A percentile compares a stretch with the other conserved stretches of the same genome.
These are phyloP conservation scores for Ophiocordyceps sinensis DNA, from an alignment of 2,329 filamentous ascomycete genomes.

Conservation along the genomic window DNA sequence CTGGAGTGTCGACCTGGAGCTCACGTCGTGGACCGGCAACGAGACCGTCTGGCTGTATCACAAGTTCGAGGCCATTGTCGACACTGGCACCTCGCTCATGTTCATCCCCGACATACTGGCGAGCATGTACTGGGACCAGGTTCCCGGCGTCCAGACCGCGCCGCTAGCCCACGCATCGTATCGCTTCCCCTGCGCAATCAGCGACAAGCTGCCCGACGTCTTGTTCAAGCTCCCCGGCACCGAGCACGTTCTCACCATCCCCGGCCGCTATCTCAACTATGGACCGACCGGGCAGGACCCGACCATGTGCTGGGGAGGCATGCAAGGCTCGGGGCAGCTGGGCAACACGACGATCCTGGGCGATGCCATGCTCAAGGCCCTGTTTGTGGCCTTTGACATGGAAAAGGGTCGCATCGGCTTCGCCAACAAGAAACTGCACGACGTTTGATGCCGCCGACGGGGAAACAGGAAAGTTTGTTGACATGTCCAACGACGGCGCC, in stretches of 20 bases:
- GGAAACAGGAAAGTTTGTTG: no score
- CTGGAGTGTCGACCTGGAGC: conserved; percentile 33
- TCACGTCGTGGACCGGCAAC: conserved; percentile 26
- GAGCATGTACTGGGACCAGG: conserved; percentile 41
- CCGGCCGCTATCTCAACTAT: conserved; percentile 41
- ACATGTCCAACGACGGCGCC: no score
- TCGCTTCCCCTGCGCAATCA: conserved; percentile 40
- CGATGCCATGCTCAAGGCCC: conserved; percentile 64
- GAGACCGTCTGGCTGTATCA: conserved; percentile 36
- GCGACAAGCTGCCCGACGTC: conserved; percentile 41
- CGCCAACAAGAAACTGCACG: conserved; percentile 25
- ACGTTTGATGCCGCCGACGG: conserved; percentile 2
- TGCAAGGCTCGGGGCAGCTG: conserved; percentile 41
- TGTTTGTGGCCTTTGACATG: conserved; percentile 59
- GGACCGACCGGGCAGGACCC: conserved; percentile 30
- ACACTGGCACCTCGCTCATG: conserved; percentile 56
- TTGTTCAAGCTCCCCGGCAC: conserved; percentile 36
- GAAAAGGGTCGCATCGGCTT: conserved; percentile 25
- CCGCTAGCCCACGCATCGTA: conserved; percentile 39
- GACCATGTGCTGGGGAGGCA: conserved; percentile 57
- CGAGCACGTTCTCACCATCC: conserved; percentile 34
- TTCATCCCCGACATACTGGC: conserved; percentile 43
- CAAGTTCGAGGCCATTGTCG: conserved; percentile 40
- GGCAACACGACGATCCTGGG: conserved; percentile 51
- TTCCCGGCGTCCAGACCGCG: conserved; percentile 29